phyloP scores from a whole-genome alignment of 768 basidiomycete genomes.

The Amanita subjunquillea region DNA sequence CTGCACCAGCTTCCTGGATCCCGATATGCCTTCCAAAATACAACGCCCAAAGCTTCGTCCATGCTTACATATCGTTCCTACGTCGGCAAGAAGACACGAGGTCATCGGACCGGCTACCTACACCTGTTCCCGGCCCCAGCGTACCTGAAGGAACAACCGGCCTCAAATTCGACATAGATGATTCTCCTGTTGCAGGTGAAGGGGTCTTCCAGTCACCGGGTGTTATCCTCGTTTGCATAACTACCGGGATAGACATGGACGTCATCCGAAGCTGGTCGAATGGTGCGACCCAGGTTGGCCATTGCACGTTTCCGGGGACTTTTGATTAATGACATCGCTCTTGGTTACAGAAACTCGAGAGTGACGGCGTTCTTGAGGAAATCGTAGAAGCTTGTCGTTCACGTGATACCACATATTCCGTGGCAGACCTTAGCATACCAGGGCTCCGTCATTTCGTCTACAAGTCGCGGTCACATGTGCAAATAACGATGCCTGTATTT shows the following conservation, averaged over 20 bases:
- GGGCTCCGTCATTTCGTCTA: constrained; percentile 93
- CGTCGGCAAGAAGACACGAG: constrained; percentile 27
- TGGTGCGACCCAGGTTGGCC: constrained; percentile 44
- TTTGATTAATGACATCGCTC: neutral
- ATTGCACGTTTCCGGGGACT: neutral
- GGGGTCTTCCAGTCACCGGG: constrained; percentile 14
- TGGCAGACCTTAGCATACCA: constrained; percentile 74
- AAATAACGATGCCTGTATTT: constrained; percentile 78
- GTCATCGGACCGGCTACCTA: constrained; percentile 9
- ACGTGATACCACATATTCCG: constrained; percentile 51
- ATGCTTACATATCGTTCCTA: constrained; percentile 78
- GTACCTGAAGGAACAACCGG: constrained; percentile 7
- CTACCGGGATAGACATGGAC: constrained; percentile 77
- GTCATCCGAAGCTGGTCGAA: constrained; percentile 72
- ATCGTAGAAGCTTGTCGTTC: constrained; percentile 37
- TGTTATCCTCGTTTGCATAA: constrained; percentile 71
- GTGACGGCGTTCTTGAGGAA: constrained; percentile 44
- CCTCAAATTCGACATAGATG: constrained; percentile 1
- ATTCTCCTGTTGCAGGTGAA: neutral
- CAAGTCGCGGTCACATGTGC: constrained; percentile 83
- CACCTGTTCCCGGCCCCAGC: constrained; percentile 5
- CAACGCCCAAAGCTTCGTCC: constrained; percentile 81
- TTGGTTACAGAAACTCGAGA: constrained; percentile 46
- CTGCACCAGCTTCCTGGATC: constrained; percentile 83
- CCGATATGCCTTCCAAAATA: constrained; percentile 95